Base-by-base conservation (phyloP, 257 asterid genomes). In the Ballota nigra region DNA sequence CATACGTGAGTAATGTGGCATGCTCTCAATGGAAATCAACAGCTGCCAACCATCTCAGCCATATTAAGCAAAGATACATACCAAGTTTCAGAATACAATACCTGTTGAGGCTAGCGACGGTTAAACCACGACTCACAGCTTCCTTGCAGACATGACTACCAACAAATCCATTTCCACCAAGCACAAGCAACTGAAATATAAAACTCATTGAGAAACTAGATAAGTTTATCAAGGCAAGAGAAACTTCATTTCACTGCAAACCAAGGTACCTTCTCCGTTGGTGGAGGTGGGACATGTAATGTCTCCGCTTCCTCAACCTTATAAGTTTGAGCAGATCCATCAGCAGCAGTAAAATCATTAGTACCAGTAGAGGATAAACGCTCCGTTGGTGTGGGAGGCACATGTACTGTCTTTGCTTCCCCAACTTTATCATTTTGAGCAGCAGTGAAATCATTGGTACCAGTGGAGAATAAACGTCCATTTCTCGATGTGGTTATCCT, bases 151-250 rank as follows among this genome's bases (percentile, higher is more conserved):
- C 58, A 82, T 95, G 98, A 62, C 98, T 91, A 40, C 99, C 99
- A 63, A 95, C 99, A 79, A 88, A 95, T 53, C 99, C 99, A 82
- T 86, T 95, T 77, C 98, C 99, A 13, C 99, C 99, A 24, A 95
- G 86, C 83, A 95, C 99, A 67, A 95, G 98, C 81, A 95, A 74
- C 99, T 95, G 83, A 74, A 82, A 67, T 53, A 52, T 34, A 57
- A 75, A 71, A 67, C 31, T 20, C 36, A 60, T 33, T 18, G 31
- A 59, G 53, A 70, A 70, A 60, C 43, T 60, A 58, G 43, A 45
- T 52, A 34, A 62, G 72, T 28, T 66, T 38, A 10, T 20, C 19
- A 18, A 45, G 16, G 49, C n/a, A 63, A 7, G 69, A 66, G 43
- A 24, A 22, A 79, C 58, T n/a, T 23, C 29, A 29, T 62, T 20